A percentile compares a stretch with the other conserved stretches of the same genome.
These are phyloP conservation scores for Huntiella decipiens DNA, from an alignment of 2,329 filamentous ascomycete genomes.

Conservation along the genomic window DNA sequence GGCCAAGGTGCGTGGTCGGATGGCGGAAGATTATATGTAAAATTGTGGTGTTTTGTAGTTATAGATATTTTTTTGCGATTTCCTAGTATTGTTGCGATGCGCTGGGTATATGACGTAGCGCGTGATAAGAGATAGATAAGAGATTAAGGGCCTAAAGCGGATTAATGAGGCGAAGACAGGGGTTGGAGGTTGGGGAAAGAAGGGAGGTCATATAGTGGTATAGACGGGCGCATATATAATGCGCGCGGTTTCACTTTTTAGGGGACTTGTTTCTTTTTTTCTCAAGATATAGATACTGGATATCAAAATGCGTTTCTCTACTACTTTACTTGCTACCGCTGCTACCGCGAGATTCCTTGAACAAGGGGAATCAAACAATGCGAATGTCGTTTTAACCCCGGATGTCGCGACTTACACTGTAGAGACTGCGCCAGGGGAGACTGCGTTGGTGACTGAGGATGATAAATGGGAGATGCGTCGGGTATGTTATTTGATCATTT, in stretches of 20 bases:
- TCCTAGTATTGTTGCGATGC: no score
- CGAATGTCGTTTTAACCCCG: conserved; percentile 28
- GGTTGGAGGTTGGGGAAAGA: no score
- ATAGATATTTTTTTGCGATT: no score
- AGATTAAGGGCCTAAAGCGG: no score
- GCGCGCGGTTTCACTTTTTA: no score
- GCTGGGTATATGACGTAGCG: no score
- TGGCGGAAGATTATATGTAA: conserved; percentile 50
- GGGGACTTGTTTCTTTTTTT: background rate
- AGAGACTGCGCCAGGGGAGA: conserved; percentile 68
- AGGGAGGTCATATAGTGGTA: no score
- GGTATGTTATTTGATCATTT: conserved; percentile 29
- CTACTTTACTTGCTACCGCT: conserved; percentile 32
- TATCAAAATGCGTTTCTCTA: conserved; percentile 31
- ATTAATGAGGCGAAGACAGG: no score
- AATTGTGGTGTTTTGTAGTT: background rate
- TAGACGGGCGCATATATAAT: no score
- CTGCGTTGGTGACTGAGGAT: conserved; percentile 75
- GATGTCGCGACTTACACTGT: conserved; percentile 47
- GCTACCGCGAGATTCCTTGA: conserved; percentile 40
- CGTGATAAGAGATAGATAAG: no score
- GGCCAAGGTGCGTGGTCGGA: conserved; percentile 44
- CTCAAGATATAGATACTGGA: no score
- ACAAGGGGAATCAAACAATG: conserved; percentile 25
- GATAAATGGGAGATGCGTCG: conserved; percentile 84